Base-by-base conservation (phyloP, 768 basidiomycete species). In the Artomyces pyxidatus region DNA sequence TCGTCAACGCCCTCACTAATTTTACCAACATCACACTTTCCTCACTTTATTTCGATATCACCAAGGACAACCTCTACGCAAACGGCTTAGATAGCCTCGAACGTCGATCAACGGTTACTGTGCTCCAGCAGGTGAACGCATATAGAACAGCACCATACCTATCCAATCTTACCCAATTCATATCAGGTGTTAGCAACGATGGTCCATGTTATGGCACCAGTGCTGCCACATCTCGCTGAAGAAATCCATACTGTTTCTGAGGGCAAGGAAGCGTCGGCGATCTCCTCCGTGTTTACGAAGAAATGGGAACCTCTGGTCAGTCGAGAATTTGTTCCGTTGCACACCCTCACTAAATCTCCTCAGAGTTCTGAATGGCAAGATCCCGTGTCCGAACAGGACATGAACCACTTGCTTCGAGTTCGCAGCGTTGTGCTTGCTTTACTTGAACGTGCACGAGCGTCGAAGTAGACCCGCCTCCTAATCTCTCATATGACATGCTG, bases 191-290 rank as follows among this genome's bases (percentile, higher is more conserved):
- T 94, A 43, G 67, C 70, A 25, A 82, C 79, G 2, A 76, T 90
- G 67, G 79, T 79, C 1, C 74, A 73, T 3, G 73, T 90, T 2
- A 69, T 93, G 40, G 88, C 90, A 0, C 95, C 95, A 0, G 81
- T 97, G 23, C 71, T 90, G 2, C 95, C 95, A 8, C 88, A 95
- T 60, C 76, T 96, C 5, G 87, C 90, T 0, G 93, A 96, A 65
- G 95, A 97, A 64, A 79, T 94, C 48, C 75, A 88, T 57, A 66
- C 71, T 21, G 62, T 62, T 12, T 63, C 65, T 28, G 12, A 32
- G 17, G 46, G 49, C 39, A 46, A 49, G 11, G 45, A 58, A 7
- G 56, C 55, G 17, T 43, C 49, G 55, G 63, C 62, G 62, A 62
- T 51, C 0, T n/a, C 61, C 0, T 93, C 89, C 0, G 74, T 88